phyloP scores from a whole-genome alignment of 768 basidiomycete genomes.

The Lactarius pseudohatsudake region DNA sequence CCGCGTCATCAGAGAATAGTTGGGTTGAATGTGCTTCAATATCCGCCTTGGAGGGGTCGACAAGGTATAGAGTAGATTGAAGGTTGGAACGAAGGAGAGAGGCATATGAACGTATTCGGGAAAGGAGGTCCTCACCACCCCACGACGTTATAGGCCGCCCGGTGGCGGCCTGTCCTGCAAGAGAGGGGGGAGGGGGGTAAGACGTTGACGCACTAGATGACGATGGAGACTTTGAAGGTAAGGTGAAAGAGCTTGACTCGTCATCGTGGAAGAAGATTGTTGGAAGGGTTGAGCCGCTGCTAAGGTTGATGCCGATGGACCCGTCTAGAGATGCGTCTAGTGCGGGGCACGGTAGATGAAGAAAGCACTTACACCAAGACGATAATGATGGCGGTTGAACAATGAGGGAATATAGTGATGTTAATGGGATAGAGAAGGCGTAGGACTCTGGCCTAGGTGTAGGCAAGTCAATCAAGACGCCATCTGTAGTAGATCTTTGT shows the following conservation, averaged over 20 bases:
- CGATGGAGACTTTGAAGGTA: constrained; percentile 45
- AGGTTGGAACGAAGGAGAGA: constrained; percentile 83
- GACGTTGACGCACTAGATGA: constrained; percentile 42
- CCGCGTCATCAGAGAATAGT: constrained; percentile 81
- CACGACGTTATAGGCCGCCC: constrained; percentile 50
- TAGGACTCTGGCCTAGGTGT: constrained; percentile 85
- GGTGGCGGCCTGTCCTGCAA: constrained; percentile 44
- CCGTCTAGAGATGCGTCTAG: constrained; percentile 55
- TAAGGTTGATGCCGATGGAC: constrained; percentile 84
- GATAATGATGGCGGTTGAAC: constrained; percentile 82
- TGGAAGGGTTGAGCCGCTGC: constrained; percentile 80
- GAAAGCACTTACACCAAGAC: constrained; percentile 65
- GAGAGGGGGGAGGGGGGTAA: constrained; percentile 64
- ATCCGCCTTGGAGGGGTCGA: constrained; percentile 92
- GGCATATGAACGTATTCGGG: constrained; percentile 71
- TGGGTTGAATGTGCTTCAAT: constrained; percentile 87
- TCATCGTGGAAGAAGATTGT: constrained; percentile 97
- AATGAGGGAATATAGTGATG: constrained; percentile 85
- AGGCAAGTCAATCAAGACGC: constrained; percentile 82
- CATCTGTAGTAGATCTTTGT: constrained; percentile 48
- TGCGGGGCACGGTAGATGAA: background rate
- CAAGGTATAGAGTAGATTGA: constrained; percentile 81
- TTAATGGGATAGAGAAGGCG: constrained; percentile 91
- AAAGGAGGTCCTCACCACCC: constrained; percentile 87
- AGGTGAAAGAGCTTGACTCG: constrained; percentile 78